Evolutionary conservation across 495 filamentous ascomycete genomes (phyloP).

Genomic region (Lasiosphaeriaceae sp.): DNA sequence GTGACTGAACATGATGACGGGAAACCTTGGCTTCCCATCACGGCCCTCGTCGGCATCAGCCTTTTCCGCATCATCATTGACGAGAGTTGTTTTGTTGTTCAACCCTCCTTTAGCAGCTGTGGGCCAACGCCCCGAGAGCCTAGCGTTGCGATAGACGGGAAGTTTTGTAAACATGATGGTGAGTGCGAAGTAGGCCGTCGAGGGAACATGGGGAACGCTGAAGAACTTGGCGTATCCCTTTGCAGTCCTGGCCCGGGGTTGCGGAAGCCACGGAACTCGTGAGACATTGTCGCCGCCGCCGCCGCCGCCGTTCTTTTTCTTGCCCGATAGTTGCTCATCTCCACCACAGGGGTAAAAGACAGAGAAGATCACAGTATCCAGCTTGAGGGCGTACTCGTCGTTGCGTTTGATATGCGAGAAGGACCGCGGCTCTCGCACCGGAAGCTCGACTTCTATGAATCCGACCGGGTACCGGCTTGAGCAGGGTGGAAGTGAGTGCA

Average conservation of each 20-base stretch:
- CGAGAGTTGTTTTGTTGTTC: constrained; percentile 13
- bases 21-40: constrained; percentile 41
- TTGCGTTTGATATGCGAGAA: constrained; percentile 43
- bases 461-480: constrained; percentile 61
- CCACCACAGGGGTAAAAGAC: constrained; percentile 61
- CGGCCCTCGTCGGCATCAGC: not conserved
- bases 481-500: constrained; percentile 58
- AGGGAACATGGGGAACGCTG: constrained; percentile 36
- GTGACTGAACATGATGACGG: constrained; percentile 66
- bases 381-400: constrained; percentile 34
- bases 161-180: constrained; percentile 56
- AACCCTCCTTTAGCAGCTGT: not conserved
- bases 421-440: constrained; percentile 40
- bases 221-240: constrained; percentile 54
- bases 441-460: constrained; percentile 61
- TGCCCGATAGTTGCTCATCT: constrained; percentile 9
- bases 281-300: constrained; percentile 16
- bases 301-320: constrained; percentile 17
- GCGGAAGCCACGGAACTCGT: constrained; percentile 51
- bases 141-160: constrained; percentile 52
- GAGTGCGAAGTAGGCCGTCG: constrained; percentile 42
- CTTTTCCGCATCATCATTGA: constrained; percentile 38
- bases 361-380: constrained; percentile 61
- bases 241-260: constrained; percentile 43
- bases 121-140: constrained; percentile 27